Base-by-base conservation (phyloP, 2,329 filamentous ascomycete species). In the Sarocladium oryzae region DNA sequence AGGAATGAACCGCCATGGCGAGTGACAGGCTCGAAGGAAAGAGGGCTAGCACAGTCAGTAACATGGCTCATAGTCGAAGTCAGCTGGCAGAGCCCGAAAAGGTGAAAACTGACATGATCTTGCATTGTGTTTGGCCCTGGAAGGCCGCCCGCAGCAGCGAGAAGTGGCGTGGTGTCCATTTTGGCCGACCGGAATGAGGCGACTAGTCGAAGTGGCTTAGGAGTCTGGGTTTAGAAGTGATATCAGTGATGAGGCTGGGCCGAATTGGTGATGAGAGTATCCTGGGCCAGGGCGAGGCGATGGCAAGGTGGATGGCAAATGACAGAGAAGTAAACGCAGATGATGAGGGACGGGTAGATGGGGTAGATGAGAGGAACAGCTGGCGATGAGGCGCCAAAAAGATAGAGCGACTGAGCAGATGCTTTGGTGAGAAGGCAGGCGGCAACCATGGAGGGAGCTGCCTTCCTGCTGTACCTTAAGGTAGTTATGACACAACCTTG, bases 11-110 rank as follows among this genome's bases (percentile, higher is more conserved):
- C 64, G 57, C 73, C 76, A 79, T 18, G 75, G 71, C 1, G 77
- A 79, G 55, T 78, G 76, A 36, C 71, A 73, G 43, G 69, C 73
- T 58, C 75, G 72, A 13, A 77, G 67, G 52, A 75, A 78, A 13
- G 76, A 72, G 24, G 75, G 72, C 75, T 79, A 41, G 36, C 15
- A 1, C n/a, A 11, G 50, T 61, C 33, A 65, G 58, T 30, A 13
- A 30, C 7, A 13, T 7, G 7, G 13, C 7, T 30, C 30, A 41
- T 37, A 32, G 8, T 2, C 10, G n/a, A n/a, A 16, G 7, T 2
- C 33, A 11, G 1, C 10, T 13, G 18, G 9, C 2, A 10, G n/a
- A 13, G 15, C 2, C 26, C 1, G 20, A 4, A 16, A 16, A 20
- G 20, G 37, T 2, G n/a, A 10, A 23, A 11, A 51, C 63, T 59